Evolutionary conservation across 305 asterid genomes (phyloP).

Genomic region (Solanum chacoense): DNA sequence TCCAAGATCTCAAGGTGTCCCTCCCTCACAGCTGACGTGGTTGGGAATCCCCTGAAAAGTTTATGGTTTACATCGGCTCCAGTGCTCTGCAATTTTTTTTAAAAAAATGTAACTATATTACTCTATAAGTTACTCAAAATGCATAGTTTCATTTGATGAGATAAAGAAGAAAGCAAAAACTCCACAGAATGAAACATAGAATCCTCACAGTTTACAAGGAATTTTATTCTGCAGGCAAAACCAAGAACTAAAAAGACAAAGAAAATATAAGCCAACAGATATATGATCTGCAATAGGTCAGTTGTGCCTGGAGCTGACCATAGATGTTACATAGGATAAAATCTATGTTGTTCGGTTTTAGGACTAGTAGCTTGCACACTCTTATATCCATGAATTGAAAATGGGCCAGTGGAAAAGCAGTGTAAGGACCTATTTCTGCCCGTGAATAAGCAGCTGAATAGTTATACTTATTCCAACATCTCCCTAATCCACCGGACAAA

Average conservation of each 20-base stretch:
- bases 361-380: not conserved
- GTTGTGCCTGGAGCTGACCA: not conserved
- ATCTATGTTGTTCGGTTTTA: not conserved
- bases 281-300: not conserved
- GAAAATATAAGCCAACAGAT: not conserved
- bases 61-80: conserved; percentile 75
- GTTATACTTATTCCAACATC: not conserved
- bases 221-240: not conserved
- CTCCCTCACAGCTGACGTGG: conserved; percentile 76
- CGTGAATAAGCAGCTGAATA: not conserved
- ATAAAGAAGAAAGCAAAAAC: not conserved
- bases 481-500: not conserved
- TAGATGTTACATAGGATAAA: not conserved
- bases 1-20: conserved; percentile 52
- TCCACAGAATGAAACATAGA: not conserved
- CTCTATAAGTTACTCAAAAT: not conserved
- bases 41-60: conserved; percentile 53
- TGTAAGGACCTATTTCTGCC: not conserved
- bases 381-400: not conserved
- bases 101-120: not conserved
- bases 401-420: not conserved
- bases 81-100: conserved; percentile 26
- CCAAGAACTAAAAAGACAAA: not conserved
- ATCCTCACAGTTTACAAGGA: not conserved
- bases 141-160: not conserved